phyloP scores from a whole-genome alignment of 2,329 filamentous ascomycete genomes.

The Mollisia scopiformis region DNA sequence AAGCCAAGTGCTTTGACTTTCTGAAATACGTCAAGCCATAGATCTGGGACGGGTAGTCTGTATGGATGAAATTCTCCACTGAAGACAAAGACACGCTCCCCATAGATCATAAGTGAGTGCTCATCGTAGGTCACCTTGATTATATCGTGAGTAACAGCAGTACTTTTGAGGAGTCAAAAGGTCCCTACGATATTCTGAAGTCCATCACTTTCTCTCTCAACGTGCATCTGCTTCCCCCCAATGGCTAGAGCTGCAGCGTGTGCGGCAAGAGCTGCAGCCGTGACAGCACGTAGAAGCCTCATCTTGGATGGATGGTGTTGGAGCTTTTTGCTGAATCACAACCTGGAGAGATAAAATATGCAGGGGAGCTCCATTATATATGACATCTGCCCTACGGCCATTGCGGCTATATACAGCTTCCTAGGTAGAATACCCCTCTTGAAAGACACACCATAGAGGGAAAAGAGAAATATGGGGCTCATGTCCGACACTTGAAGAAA shows the following conservation, averaged over 20 bases:
- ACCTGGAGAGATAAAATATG: background rate
- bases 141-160: background rate
- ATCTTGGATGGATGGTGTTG: slow-evolving; percentile 32
- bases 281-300: slow-evolving; percentile 41
- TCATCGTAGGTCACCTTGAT: slow-evolving; percentile 63
- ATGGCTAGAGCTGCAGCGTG: slow-evolving; percentile 50
- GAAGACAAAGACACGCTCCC: slow-evolving; percentile 64
- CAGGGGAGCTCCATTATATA: slow-evolving; percentile 8
- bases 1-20: slow-evolving; percentile 83
- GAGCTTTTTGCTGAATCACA: background rate
- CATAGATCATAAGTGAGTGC: slow-evolving; percentile 63
- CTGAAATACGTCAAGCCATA: slow-evolving; percentile 76
- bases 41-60: slow-evolving; percentile 59
- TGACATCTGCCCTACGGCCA: background rate
- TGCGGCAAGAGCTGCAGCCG: slow-evolving; percentile 43
- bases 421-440: background rate
- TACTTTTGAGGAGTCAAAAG: background rate
- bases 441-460: background rate
- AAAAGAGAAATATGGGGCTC: background rate
- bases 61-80: slow-evolving; percentile 67
- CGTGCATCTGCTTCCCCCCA: slow-evolving; percentile 50
- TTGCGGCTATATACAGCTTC: slow-evolving; percentile 1
- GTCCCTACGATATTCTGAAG: slow-evolving; percentile 58
- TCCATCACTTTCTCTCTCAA: slow-evolving; percentile 52
- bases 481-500: background rate